These are phyloP conservation scores for Phytopythium mirpurense DNA, from an alignment of 352 stramenopile species.

Conservation along the genomic window DNA sequence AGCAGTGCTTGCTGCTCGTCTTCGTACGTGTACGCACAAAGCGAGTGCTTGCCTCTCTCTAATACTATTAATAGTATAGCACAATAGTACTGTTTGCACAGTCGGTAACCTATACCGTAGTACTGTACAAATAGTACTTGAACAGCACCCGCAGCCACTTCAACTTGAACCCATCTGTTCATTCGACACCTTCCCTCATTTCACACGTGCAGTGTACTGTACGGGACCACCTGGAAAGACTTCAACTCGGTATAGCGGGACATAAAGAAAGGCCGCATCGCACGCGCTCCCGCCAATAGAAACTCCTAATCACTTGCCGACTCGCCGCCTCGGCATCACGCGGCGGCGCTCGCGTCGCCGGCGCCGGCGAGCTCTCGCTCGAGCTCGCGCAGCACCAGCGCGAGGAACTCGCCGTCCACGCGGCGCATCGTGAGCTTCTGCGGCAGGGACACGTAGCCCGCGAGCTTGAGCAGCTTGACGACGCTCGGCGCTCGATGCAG, in stretches of 20 bases:
- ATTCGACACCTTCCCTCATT: no score
- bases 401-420: constrained; percentile 63
- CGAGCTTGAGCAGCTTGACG: constrained; percentile 70
- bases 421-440: constrained; percentile 70
- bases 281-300: background rate
- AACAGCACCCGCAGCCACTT: no score
- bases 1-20: no score
- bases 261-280: background rate
- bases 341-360: background rate
- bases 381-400: constrained; percentile 53
- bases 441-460: constrained; percentile 66
- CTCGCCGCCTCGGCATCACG: background rate
- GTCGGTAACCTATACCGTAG: no score
- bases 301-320: background rate
- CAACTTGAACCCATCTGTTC: no score
- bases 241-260: background rate
- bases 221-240: no score
- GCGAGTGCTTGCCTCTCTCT: no score
- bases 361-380: constrained; percentile 19
- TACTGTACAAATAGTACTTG: no score
- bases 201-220: no score
- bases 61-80: no score
- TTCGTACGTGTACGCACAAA: no score
- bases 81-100: no score
- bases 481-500: constrained; percentile 66